Evolutionary conservation across 169 alveolate genomes (phyloP), one percentile per base, ranked within the genome.

Genomic region (Besnoitia besnoiti): DNA sequence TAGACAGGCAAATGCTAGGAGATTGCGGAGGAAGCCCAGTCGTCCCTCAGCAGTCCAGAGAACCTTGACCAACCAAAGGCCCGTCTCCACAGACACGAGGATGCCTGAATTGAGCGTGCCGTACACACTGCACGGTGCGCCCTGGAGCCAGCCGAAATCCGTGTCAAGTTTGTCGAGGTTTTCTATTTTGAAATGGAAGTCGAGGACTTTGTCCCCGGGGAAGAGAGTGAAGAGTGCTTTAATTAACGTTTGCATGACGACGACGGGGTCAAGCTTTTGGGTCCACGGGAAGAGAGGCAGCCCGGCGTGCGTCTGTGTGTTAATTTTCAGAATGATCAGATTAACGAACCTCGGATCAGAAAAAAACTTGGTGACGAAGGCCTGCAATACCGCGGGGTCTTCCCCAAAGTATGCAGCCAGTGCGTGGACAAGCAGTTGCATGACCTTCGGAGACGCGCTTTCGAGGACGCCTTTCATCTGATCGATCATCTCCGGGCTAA

Each of bases 11-110:
- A 90, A 90, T 40, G 84, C 84, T 62, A 90, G 30, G 51, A 90
- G 49, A 77, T 90, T 90, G 27, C 93, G 82, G 14, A 90, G 93
- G 35, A 90, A 76, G 77, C 93, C 93, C 21, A 90, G 27, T 0
- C 90, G 55, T 19, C 93, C 93, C 27, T 87, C 47, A 35, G 93
- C 93, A 39, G 84, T 77, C 93, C 93, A 90, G 27, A 90, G 10
- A 12, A 88, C 90, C 47, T 39, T 33, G 40, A 90, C 30, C 30
- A 90, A 55, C 93, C 93, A 90, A 14, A 87, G 19, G 2, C 93
- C 93, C 35, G 93, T 87, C 55, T 87, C 59, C 0, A 87, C 90
- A 33, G 84, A 77, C 61, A 90, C 39, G 39, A 59, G 24, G n/a
- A 90, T 19, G 33, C 50, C n/a, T 16, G 44, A 27, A 19, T 88